Evolutionary conservation across 2,329 filamentous ascomycete species (phyloP).

Genomic region (Monilinia aucupariae): DNA sequence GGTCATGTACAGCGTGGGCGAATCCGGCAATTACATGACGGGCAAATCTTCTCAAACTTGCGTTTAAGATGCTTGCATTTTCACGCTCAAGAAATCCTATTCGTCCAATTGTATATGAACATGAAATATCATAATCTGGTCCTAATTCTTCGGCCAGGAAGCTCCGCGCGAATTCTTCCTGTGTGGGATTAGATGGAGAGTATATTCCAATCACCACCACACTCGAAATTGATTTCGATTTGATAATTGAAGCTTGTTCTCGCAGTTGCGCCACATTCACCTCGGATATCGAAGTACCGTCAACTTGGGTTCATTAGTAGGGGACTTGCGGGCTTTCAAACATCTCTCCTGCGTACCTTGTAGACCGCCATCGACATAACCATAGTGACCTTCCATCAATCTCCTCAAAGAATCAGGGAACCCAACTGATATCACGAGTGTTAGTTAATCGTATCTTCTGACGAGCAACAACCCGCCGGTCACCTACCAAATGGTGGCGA

Average conservation of each 20-base stretch:
- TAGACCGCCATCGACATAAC: slow-evolving; percentile 43
- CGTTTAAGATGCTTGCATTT: slow-evolving; percentile 61
- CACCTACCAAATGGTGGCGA: slow-evolving; percentile 41
- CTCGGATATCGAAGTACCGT: slow-evolving; percentile 26
- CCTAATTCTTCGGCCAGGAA: slow-evolving; percentile 40
- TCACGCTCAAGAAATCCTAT: slow-evolving; percentile 51
- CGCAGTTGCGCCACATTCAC: slow-evolving; percentile 28
- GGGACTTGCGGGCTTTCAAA: background rate
- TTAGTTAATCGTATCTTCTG: background rate
- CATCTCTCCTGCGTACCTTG: slow-evolving; percentile 25
- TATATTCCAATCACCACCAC: slow-evolving; percentile 54
- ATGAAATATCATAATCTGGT: slow-evolving; percentile 45
- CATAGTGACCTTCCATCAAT: slow-evolving; percentile 44
- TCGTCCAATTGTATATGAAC: slow-evolving; percentile 47
- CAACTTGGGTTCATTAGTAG: slow-evolving; percentile 26
- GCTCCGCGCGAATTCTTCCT: slow-evolving; percentile 46
- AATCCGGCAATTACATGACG: slow-evolving; percentile 53
- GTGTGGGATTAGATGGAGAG: slow-evolving; percentile 51
- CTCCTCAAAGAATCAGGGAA: slow-evolving; percentile 42
- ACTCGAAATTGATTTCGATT: slow-evolving; percentile 36
- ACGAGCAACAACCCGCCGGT: too few species aligned
- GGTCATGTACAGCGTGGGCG: slow-evolving; percentile 44
- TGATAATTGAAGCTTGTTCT: slow-evolving; percentile 32
- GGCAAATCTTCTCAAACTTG: slow-evolving; percentile 54
- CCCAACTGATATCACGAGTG: slow-evolving; percentile 34